These are phyloP conservation scores for Kwoniella dendrophila DNA, from an alignment of 768 basidiomycete species.

Conservation along the genomic window DNA sequence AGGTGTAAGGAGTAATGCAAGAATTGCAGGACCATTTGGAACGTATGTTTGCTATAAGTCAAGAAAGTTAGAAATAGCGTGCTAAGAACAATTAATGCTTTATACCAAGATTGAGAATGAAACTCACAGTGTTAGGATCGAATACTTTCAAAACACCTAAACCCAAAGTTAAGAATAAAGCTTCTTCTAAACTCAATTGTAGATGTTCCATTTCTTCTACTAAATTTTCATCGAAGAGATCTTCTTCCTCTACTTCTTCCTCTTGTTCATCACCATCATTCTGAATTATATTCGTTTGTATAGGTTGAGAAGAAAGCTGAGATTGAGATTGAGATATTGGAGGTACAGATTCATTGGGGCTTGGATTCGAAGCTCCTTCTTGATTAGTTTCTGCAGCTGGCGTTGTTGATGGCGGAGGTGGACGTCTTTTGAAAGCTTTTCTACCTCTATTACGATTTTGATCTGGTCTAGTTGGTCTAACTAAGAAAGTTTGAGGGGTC, in stretches of 20 bases:
- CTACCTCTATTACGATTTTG: conserved; percentile 44
- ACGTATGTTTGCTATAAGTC: conserved; percentile 31
- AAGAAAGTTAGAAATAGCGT: conserved; percentile 62
- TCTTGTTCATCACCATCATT: conserved; percentile 55
- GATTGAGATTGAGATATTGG: neutral
- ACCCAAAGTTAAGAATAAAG: conserved; percentile 83
- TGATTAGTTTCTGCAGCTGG: too few relatives aligned
- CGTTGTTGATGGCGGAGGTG: conserved; percentile 6
- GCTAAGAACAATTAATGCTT: neutral
- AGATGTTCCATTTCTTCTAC: conserved; percentile 82
- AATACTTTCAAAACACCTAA: conserved; percentile 77
- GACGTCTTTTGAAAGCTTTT: conserved; percentile 40
- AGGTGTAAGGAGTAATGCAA: conserved; percentile 56
- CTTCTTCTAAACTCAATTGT: conserved; percentile 84
- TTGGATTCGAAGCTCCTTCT: neutral
- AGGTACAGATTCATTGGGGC: neutral
- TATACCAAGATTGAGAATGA: neutral
- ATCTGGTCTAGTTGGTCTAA: conserved; percentile 52
- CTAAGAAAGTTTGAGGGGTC: conserved; percentile 53
- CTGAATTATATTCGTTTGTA: conserved; percentile 25
- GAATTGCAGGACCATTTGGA: conserved; percentile 25
- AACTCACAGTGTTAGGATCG: conserved; percentile 67
- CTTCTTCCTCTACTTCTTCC: conserved; percentile 54
- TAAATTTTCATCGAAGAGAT: conserved; percentile 59
- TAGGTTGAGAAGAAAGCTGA: neutral